Evolutionary conservation across 2,329 filamentous ascomycete species (phyloP).

Genomic region (Clarireedia monteithiana): DNA sequence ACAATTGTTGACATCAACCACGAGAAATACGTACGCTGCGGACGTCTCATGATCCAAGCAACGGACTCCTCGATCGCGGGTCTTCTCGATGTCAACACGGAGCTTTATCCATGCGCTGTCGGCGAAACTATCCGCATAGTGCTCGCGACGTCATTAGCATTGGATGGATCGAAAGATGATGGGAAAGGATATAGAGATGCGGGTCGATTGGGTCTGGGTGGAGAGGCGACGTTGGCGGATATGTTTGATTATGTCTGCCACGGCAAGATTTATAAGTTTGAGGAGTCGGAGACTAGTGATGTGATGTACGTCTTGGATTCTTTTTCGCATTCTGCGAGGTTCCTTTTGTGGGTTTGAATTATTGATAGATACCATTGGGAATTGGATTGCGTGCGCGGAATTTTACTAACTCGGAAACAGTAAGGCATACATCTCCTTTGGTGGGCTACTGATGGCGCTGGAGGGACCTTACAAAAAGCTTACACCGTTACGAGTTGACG

Average conservation of each 20-base stretch:
- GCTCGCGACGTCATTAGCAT: slow-evolving; percentile 74
- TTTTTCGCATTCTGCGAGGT: neutral
- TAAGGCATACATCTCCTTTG: slow-evolving; percentile 91
- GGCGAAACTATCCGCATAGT: slow-evolving; percentile 76
- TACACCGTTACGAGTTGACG: slow-evolving; percentile 82
- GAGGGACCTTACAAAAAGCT: slow-evolving; percentile 96
- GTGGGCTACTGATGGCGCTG: slow-evolving; percentile 81
- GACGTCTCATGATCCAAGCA: slow-evolving; percentile 72
- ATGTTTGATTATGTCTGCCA: slow-evolving; percentile 84
- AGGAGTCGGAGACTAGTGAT: slow-evolving; percentile 69
- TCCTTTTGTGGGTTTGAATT: neutral
- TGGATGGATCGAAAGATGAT: slow-evolving; percentile 78
- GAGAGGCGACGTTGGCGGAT: slow-evolving; percentile 60
- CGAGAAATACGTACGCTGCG: slow-evolving; percentile 91
- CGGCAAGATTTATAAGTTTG: slow-evolving; percentile 83
- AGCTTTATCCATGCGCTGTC: slow-evolving; percentile 71
- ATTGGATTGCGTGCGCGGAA: neutral
- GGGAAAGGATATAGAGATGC: slow-evolving; percentile 76
- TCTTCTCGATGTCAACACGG: slow-evolving; percentile 86
- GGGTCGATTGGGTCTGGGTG: slow-evolving; percentile 42
- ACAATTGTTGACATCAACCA: slow-evolving; percentile 70
- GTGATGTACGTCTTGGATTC: slow-evolving; percentile 61
- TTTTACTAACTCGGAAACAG: slow-evolving; percentile 39
- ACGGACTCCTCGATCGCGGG: slow-evolving; percentile 68
- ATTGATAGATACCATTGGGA: neutral